Base-by-base conservation (phyloP, 306 rosid species). In the Corylus americana region DNA sequence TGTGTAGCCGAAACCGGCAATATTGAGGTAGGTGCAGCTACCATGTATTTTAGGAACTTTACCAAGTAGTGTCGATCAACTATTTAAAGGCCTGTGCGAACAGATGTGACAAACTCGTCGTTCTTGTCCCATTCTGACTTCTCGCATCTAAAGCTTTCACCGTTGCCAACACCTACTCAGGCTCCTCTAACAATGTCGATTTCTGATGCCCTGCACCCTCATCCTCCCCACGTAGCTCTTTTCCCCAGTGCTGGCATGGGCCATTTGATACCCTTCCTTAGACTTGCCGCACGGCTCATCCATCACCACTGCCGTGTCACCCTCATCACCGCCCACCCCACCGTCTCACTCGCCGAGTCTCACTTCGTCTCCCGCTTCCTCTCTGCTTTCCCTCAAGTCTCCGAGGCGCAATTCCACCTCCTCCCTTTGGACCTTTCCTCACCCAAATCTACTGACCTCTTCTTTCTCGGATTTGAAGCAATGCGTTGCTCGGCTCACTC, bases 181-280 rank as follows among this genome's bases (percentile, higher is more conserved):
- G 6, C 4, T 31, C 4, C 6, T 8, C 45, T 42, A 5, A 1
- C 8, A 22, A 49, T 49, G 53, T 9, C 14, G 53, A 11, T 20
- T 18, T 42, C 50, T 4, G 72, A 18, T 0, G 50, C 20, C 67
- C 59, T 66, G 4, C 74, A 42, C 49, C 79, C 84, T 22, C 93
- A 90, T 49, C 73, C 39, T 54, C 74, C 87, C 22, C 93, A 92
- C 37, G 78, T 88, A 3, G 89, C 87, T 50, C 82, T 92, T 12
- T 81, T 90, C 44, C 92, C 91, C 16, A 84, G 83, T 22, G 84
- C 94, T 5, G 89, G 93, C 22, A 86, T 92, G 86, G 94, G 92
- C 3, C 97, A 88, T 45, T 79, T 88, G 0, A 84, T 85, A 3
- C 90, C 89, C 55, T 85, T 87, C 48, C 91, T 85, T 1, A 74